Percentiles rank a stretch among this genome's conserved stretches.
Conservation (phyloP, 2,329 filamentous ascomycete genomes). For the Incumbomyces delicatus region DNA sequence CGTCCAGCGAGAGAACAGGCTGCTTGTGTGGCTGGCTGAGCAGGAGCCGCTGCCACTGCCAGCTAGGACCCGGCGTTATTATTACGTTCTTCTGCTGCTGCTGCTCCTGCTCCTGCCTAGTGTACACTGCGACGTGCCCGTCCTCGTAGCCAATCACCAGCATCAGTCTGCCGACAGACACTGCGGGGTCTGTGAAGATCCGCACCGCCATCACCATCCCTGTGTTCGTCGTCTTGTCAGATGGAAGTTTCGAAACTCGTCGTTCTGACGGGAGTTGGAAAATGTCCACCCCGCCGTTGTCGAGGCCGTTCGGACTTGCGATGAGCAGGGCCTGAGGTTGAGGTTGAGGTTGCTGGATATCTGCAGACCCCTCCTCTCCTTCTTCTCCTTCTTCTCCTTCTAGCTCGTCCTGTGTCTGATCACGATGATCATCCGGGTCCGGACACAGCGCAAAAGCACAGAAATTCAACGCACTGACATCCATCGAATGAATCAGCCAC, state of each 20-base stretch:
- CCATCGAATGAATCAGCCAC: constrained; percentile 74
- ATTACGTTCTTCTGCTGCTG: no score
- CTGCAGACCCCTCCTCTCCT: constrained; percentile 10
- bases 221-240: constrained; percentile 34
- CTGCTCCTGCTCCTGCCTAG: constrained; percentile 17
- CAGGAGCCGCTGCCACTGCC: constrained; percentile 51
- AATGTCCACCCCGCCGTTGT: constrained; percentile 70
- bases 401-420: background rate
- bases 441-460: constrained; percentile 66
- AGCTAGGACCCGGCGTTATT: no score
- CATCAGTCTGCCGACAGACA: constrained; percentile 6
- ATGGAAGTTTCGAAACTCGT: constrained; percentile 52
- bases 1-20: constrained; percentile 66
- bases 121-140: constrained; percentile 60
- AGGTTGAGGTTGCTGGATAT: no score
- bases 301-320: constrained; percentile 69
- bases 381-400: background rate
- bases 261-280: constrained; percentile 68
- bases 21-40: constrained; percentile 61
- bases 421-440: constrained; percentile 17
- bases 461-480: constrained; percentile 92
- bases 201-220: constrained; percentile 81
- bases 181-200: constrained; percentile 42
- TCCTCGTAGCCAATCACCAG: constrained; percentile 77
- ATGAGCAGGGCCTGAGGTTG: constrained; percentile 50